Evolutionary conservation across 345 rosid genomes (phyloP), one percentile per base, ranked within the genome.

Genomic region (Eucalyptus dawsonii): DNA sequence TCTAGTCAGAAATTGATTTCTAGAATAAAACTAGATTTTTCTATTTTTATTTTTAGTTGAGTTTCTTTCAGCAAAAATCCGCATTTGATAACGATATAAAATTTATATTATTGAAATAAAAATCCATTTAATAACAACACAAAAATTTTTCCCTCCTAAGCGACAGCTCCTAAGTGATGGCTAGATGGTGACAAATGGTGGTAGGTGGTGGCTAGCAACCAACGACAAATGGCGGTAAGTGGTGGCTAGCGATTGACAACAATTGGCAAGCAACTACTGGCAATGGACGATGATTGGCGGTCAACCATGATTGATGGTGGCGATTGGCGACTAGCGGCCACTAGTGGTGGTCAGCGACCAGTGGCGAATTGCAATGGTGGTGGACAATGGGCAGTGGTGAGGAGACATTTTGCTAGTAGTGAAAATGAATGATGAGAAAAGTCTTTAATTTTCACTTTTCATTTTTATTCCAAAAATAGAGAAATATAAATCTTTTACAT

Each of bases 41-140:
- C 11, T 8, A 53, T 4, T 8, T 53, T 0, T 53, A 53, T 53
- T 53, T 53, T 2, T 53, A 53, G 0, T 19, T 53, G 25, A 53
- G 11, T 19, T 53, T 53, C 1, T 53, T n/a, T n/a, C 0, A 8
- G 0, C 1, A 19, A 53, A 53, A 53, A 53, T 19, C 0, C 0
- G 0, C 25, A 53, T 53, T 53, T 19, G 2, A 19, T 19, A 21
- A 19, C 0, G 0, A 53, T 53, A 53, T 0, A 19, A 3, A 53
- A 53, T 53, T 8, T 53, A 0, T 53, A 19, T 53, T 53, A 0
- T 2, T 4, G 1, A 53, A 53, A 53, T 19, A 53, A 53, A 53
- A 53, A 0, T 53, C 58, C 0, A 19, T 53, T 53, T 53, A 2
- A 53, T 19, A 53, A 53, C 1, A 1, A 53, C 58, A 53, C 58